phyloP scores from a whole-genome alignment of 495 filamentous ascomycete genomes.

The Penicillium atrosanguineum region DNA sequence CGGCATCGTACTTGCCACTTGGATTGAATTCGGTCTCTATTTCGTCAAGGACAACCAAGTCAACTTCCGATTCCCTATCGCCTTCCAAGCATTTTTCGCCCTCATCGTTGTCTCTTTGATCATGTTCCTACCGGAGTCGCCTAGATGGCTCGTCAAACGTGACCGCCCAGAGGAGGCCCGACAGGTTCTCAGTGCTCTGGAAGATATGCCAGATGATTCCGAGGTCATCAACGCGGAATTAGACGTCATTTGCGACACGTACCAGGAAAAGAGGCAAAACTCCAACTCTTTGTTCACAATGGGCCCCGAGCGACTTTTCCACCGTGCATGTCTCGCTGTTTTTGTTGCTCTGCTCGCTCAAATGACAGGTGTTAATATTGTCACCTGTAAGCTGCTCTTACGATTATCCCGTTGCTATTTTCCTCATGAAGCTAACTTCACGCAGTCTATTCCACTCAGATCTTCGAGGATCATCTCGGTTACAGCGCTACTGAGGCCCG shows the following conservation, averaged over 20 bases:
- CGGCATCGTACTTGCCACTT: conserved; percentile 56
- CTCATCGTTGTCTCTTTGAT: conserved; percentile 52
- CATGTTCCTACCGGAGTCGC: conserved; percentile 59
- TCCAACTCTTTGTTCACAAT: background rate
- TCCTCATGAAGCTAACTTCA: no score
- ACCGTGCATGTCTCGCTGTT: conserved; percentile 24
- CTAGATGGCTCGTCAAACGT: conserved; percentile 61
- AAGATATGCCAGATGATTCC: background rate
- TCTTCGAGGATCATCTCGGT: conserved; percentile 5
- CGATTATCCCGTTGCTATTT: no score
- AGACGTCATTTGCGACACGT: background rate
- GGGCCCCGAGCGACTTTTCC: conserved; percentile 7
- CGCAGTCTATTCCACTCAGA: background rate
- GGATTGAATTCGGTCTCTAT: conserved; percentile 62
- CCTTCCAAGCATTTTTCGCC: conserved; percentile 59
- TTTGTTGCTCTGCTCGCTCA: conserved; percentile 24
- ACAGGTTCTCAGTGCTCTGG: conserved; percentile 53
- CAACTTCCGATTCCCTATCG: conserved; percentile 66
- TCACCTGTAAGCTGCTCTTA: conserved; percentile 13
- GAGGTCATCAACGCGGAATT: background rate
- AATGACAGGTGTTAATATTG: conserved; percentile 30
- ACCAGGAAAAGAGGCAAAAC: background rate
- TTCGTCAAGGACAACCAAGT: conserved; percentile 51
- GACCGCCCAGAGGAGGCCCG: conserved; percentile 55
- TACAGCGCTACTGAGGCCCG: conserved; percentile 21